A percentile compares a stretch with the other conserved stretches of the same genome.
Evolutionary conservation across 257 asterid genomes (phyloP).

Genomic region (Scutellaria minor): DNA sequence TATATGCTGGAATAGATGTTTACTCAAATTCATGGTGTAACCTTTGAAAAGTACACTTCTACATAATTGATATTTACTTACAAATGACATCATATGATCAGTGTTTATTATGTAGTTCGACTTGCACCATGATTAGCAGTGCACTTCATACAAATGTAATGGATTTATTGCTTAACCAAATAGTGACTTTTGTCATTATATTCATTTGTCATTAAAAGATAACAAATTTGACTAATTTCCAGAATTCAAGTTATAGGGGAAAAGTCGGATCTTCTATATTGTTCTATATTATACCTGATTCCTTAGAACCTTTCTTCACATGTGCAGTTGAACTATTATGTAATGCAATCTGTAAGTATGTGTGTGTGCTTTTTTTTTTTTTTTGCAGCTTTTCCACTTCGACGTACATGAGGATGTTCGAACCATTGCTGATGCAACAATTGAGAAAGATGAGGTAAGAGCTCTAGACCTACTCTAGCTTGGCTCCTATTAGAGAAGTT

Average conservation of each 20-base stretch:
- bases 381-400: slow-evolving; percentile 92
- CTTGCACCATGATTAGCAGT: neutral
- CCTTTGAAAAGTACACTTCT: neutral
- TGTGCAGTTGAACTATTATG: slow-evolving; percentile 1
- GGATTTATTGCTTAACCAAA: neutral
- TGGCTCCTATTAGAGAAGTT: neutral
- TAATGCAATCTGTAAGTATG: neutral
- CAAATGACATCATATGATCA: neutral
- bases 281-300: neutral
- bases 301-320: slow-evolving; percentile 1
- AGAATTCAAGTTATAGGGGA: neutral
- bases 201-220: neutral
- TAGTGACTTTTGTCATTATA: neutral
- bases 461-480: slow-evolving; percentile 20
- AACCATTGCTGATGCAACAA: slow-evolving; percentile 92
- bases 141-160: slow-evolving; percentile 20
- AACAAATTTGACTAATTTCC: neutral
- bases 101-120: neutral
- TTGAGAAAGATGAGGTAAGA: slow-evolving; percentile 97
- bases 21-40: neutral
- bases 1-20: neutral
- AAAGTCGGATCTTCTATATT: neutral
- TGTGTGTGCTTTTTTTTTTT: slow-evolving; percentile 18
- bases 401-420: slow-evolving; percentile 99
- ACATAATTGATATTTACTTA: neutral